phyloP scores from a whole-genome alignment of 306 rosid genomes.

The Lathyrus sativus region DNA sequence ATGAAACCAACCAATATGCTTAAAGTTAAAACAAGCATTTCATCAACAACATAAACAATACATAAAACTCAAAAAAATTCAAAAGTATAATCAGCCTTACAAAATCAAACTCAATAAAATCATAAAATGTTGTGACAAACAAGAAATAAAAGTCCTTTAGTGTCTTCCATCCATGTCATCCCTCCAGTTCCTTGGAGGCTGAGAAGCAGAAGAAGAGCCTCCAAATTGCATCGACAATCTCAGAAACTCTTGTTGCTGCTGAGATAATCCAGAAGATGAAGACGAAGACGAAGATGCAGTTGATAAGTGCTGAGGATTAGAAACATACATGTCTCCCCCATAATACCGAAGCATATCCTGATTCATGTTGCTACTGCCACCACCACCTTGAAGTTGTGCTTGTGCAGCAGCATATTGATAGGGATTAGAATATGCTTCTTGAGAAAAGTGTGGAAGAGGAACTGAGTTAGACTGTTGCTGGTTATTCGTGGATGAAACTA shows the following conservation, averaged over 20 bases:
- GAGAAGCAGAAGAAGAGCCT: slow-evolving; percentile 40
- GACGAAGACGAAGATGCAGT: slow-evolving; percentile 1
- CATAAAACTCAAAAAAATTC: background rate
- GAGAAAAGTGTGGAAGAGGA: slow-evolving; percentile 38
- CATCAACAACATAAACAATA: slow-evolving; percentile 6
- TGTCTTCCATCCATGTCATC: slow-evolving; percentile 38
- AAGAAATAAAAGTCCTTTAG: slow-evolving; percentile 16
- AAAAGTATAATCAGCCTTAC: background rate
- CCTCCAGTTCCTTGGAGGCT: slow-evolving; percentile 43
- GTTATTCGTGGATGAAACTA: background rate
- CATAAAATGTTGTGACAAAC: slow-evolving; percentile 17
- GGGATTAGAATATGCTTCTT: slow-evolving; percentile 36
- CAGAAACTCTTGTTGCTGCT: slow-evolving; percentile 41
- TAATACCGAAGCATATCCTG: slow-evolving; percentile 32
- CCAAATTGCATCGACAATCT: slow-evolving; percentile 51
- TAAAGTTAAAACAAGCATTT: slow-evolving; percentile 17
- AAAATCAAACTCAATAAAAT: background rate
- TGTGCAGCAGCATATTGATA: slow-evolving; percentile 36
- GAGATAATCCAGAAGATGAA: slow-evolving; percentile 39
- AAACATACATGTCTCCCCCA: slow-evolving; percentile 33
- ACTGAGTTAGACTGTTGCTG: slow-evolving; percentile 20
- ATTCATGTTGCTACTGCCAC: background rate
- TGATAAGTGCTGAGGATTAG: background rate
- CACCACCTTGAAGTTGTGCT: slow-evolving; percentile 20
- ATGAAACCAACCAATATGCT: background rate